These are phyloP conservation scores for Penicilliopsis zonata DNA, from an alignment of 495 filamentous ascomycete genomes.

Conservation along the genomic window DNA sequence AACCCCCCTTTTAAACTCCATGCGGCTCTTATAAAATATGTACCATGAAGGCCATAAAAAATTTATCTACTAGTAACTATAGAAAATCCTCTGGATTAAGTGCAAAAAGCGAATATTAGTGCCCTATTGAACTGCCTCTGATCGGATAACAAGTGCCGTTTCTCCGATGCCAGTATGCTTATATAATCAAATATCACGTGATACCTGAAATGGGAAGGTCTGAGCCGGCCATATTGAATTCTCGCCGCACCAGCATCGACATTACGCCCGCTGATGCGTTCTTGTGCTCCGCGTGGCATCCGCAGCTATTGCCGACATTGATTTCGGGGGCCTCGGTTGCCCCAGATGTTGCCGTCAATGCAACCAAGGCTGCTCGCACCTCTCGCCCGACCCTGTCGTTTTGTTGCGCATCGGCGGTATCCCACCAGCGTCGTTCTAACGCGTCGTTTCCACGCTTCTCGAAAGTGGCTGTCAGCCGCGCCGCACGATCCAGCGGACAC, in stretches of 20 bases:
- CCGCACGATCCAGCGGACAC: slow-evolving; percentile 18
- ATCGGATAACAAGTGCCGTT: too few species aligned
- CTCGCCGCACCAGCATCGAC: neutral
- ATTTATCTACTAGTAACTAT: too few species aligned
- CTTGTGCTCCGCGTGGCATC: slow-evolving; percentile 9
- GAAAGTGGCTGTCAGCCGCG: slow-evolving; percentile 20
- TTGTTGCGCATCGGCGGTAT: slow-evolving; percentile 32
- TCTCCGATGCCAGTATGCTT: too few species aligned
- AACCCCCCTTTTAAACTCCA: too few species aligned
- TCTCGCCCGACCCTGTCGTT: slow-evolving; percentile 29
- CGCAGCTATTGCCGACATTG: slow-evolving; percentile 7
- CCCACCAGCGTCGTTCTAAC: slow-evolving; percentile 14
- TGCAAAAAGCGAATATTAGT: too few species aligned
- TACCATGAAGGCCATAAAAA: too few species aligned
- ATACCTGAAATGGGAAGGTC: neutral
- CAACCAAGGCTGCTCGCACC: slow-evolving; percentile 19
- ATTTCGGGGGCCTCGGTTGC: slow-evolving; percentile 17
- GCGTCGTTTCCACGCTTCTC: slow-evolving; percentile 27
- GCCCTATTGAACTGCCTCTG: too few species aligned
- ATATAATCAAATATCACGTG: too few species aligned
- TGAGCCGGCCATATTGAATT: neutral
- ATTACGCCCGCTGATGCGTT: slow-evolving; percentile 7
- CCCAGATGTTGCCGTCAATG: slow-evolving; percentile 34
- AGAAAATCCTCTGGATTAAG: too few species aligned
- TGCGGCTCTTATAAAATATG: too few species aligned